Evolutionary conservation across 78 protist species (phyloP), one percentile per base, ranked within the genome.

Genomic region (Anaeramoeba ignava): DNA sequence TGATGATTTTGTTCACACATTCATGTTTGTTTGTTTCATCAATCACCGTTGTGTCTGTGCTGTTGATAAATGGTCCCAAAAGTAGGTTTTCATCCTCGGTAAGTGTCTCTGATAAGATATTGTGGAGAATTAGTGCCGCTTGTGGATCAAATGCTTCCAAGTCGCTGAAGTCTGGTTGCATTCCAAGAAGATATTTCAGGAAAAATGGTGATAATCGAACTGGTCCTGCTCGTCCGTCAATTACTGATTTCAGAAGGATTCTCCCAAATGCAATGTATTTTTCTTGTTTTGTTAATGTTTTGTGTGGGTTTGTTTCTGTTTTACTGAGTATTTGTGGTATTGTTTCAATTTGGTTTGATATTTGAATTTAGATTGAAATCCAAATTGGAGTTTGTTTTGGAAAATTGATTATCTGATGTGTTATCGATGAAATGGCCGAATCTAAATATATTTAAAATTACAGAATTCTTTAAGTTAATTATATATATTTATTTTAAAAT

Each of bases 111-210:
- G 73, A 54, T 54, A 54, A 54, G 8, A 54, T 8, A 54, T 54
- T 54, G 17, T 17, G 73, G 17, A 54, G 73, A 27, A 27, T 54
- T 54, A 54, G 17, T 54, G 73, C 73, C 8, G 73, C 17, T 54
- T 54, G 73, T 54, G 73, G 73, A 54, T 54, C 73, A 54, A 54
- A 54, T 8, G 17, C 73, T 54, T 54, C 73, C 73, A 54, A 54
- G 17, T 54, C 73, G 17, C 17, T 54, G 17, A 54, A 54, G 17
- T 8, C 17, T 54, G 73, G 73, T 54, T 54, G 36, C 8, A 27
- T 17, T 27, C 73, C 17, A 27, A 54, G 17, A 27, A 54, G 73
- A 54, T 54, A 54, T 54, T 54, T 54, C 36, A 54, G 17, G 17
- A 54, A 54, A 54, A 8, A 27, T 17, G 73, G 73, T 54, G 73